Base-by-base conservation (phyloP, 306 rosid genomes). In the Biancaea sappan region DNA sequence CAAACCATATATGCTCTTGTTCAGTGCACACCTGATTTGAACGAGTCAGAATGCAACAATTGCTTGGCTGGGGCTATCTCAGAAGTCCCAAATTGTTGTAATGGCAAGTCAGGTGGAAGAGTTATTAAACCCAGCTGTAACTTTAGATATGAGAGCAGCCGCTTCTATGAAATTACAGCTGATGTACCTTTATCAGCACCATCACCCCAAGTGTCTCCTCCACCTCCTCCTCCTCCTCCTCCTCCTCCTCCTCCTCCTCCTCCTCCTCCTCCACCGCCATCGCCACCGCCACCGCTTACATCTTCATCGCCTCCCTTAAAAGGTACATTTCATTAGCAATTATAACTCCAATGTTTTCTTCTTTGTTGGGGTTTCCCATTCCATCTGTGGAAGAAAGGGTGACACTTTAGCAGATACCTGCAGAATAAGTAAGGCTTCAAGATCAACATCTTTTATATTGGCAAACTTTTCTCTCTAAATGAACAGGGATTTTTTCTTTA, bases 11-110 rank as follows among this genome's bases (percentile, higher is more conserved):
- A 48, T 47, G 85, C 53, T 19, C 66, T 48, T 16, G 76, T 51
- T 4, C 85, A 81, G 81, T 81, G 85, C 69, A 56, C 75, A 1
- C 88, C 83, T 29, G 75, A 81, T 41, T 28, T 84, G 37, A 31
- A 64, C 0, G 8, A 25, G 25, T 31, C 1, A 12, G 57, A 74
- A 0, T 84, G 87, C 86, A 32, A 22, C 8, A 14, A 14, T 3
- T 84, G 85, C 28, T 38, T 75, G 43, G 16, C 1, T n/a, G 6
- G 16, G 14, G 65, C 32, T 22, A 35, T 75, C 8, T 66, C 72
- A 3, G 15, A 21, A 50, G 21, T 75, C 16, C 65, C 53, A 16
- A 5, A 26, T 0, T 41, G 76, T 13, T 71, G 76, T 24, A 15
- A 11, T 2, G 19, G 8, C 1, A 64, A 41, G 29, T 10, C 2